These are phyloP conservation scores for Besnoitia besnoiti DNA, from an alignment of 169 alveolate genomes.

Conservation along the genomic window DNA sequence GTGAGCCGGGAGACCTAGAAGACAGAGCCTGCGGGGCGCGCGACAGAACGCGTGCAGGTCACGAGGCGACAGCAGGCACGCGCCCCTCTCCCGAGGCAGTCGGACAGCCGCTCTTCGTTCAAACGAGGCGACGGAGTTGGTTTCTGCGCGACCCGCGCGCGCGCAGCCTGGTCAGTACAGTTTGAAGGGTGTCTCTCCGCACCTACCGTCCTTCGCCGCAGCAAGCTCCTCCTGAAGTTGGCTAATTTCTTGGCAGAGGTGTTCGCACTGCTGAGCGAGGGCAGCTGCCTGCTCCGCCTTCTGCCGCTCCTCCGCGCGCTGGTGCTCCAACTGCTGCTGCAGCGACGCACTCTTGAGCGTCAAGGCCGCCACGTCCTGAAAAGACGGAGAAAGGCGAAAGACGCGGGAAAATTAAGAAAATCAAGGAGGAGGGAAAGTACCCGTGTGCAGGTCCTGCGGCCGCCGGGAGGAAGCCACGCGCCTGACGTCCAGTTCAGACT, in stretches of 20 bases:
- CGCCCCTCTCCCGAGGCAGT: too few species aligned
- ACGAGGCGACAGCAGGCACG: too few species aligned
- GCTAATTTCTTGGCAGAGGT: neutral
- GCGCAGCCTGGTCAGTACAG: too few species aligned
- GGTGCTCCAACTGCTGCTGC: constrained; percentile 30
- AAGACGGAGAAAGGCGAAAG: neutral
- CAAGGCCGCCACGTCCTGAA: constrained; percentile 31
- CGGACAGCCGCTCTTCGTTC: too few species aligned
- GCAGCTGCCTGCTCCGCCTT: neutral
- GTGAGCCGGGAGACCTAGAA: neutral
- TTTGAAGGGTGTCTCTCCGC: too few species aligned
- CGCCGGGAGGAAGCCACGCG: neutral
- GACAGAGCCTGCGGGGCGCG: too few species aligned
- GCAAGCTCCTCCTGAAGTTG: constrained; percentile 23
- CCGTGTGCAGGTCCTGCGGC: neutral
- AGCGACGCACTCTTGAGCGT: constrained; percentile 43
- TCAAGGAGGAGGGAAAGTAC: neutral
- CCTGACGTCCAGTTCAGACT: too few species aligned
- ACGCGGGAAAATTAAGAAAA: neutral
- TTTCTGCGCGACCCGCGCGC: too few species aligned
- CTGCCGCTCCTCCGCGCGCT: neutral
- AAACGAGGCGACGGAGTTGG: too few species aligned
- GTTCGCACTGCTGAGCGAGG: neutral
- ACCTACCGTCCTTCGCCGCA: constrained; percentile 30
- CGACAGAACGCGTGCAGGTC: too few species aligned